Evolutionary conservation across 768 basidiomycete species (phyloP).

Genomic region (Suillus plorans): DNA sequence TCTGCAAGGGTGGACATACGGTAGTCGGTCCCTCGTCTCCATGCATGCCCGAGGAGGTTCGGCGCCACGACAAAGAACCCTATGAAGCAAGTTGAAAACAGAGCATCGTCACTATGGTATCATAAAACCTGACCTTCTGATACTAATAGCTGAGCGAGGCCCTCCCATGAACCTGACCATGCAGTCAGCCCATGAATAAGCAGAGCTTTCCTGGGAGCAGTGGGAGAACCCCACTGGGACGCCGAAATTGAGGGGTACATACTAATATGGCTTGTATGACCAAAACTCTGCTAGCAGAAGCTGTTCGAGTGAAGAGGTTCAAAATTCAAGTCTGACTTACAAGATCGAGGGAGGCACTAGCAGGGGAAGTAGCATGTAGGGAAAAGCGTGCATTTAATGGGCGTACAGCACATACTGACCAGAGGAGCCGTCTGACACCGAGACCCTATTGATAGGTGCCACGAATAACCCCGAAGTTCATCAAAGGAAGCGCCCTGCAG

Average conservation of each 20-base stretch:
- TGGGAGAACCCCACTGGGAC: conserved; percentile 16
- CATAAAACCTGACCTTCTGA: conserved; percentile 14
- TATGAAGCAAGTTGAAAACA: conserved; percentile 1
- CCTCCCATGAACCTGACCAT: conserved; percentile 20
- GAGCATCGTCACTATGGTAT: neutral
- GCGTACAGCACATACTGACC: neutral
- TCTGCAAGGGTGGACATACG: conserved; percentile 10
- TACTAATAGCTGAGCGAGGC: conserved; percentile 13
- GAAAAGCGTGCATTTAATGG: neutral
- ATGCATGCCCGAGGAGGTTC: conserved; percentile 17
- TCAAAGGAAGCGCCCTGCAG: neutral
- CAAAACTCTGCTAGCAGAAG: too few species aligned
- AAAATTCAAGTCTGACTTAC: neutral
- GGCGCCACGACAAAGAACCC: conserved; percentile 22
- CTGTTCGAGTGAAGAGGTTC: too few species aligned
- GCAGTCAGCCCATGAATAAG: conserved; percentile 17
- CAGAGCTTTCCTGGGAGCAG: conserved; percentile 14
- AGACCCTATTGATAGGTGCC: neutral
- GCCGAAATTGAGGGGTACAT: conserved; percentile 7
- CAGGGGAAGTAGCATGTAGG: neutral
- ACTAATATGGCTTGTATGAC: neutral
- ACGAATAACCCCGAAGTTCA: neutral
- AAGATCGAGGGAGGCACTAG: neutral
- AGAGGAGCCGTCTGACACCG: neutral
- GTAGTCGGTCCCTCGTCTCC: conserved; percentile 11